phyloP scores from a whole-genome alignment of 202 grass and related monocot species.

The Musa balbisiana region DNA sequence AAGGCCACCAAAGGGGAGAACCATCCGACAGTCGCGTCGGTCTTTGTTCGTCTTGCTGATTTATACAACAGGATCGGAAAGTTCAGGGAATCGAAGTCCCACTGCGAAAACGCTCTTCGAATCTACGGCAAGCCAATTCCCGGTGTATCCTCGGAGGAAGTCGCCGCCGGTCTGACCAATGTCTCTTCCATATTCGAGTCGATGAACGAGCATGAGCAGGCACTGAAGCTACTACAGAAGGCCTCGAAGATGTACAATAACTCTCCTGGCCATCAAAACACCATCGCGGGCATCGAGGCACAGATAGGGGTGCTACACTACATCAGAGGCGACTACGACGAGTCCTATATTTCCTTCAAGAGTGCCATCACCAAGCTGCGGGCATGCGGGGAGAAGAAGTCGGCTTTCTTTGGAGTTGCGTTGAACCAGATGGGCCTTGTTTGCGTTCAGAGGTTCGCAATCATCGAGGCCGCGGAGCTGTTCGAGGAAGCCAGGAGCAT shows the following conservation, averaged over 20 bases:
- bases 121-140: constrained; percentile 93
- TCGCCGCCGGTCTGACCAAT: constrained; percentile 75
- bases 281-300: constrained; percentile 79
- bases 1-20: constrained; percentile 88
- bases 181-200: constrained; percentile 86
- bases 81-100: constrained; percentile 87
- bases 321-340: constrained; percentile 65
- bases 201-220: constrained; percentile 90
- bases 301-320: constrained; percentile 92
- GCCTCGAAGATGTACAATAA: constrained; percentile 74
- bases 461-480: constrained; percentile 75
- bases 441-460: constrained; percentile 72
- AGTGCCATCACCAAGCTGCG: constrained; percentile 64
- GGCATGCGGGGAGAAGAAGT: constrained; percentile 76
- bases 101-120: constrained; percentile 86
- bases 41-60: constrained; percentile 80
- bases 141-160: constrained; percentile 77
- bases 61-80: constrained; percentile 91
- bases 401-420: constrained; percentile 79
- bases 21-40: constrained; percentile 81
- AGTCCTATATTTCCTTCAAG: constrained; percentile 73
- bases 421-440: constrained; percentile 88
- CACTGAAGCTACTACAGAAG: constrained; percentile 88
- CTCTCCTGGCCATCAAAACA: constrained; percentile 71
- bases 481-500: constrained; percentile 89